A percentile compares a stretch with the other conserved stretches of the same genome.
phyloP scores from a whole-genome alignment of 1,139 yeast species.

The Saccharomyces hybrid region DNA sequence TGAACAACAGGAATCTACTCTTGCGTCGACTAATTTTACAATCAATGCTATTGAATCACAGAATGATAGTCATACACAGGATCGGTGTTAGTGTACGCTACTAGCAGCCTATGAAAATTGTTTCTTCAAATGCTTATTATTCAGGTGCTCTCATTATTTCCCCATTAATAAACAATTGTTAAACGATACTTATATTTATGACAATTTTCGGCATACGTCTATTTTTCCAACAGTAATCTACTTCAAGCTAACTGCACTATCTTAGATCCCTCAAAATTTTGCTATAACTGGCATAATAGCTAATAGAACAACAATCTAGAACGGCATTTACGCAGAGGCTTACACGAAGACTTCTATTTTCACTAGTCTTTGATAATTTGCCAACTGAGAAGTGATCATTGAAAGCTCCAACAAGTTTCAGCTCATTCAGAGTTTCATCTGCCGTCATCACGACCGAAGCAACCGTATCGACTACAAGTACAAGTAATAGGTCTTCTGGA shows the following conservation, averaged over 20 bases:
- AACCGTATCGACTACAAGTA: too few relatives aligned
- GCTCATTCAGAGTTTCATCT: background rate
- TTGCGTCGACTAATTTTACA: conserved; percentile 4
- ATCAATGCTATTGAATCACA: conserved; percentile 8
- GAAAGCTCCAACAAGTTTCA: background rate
- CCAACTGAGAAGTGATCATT: background rate
- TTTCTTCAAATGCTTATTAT: conserved; percentile 9
- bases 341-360: too few relatives aligned
- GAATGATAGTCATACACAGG: background rate
- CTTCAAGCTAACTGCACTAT: too few relatives aligned
- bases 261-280: too few relatives aligned
- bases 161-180: too few relatives aligned
- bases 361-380: background rate
- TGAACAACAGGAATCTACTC: conserved; percentile 7
- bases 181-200: too few relatives aligned
- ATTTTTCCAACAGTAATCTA: too few relatives aligned
- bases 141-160: too few relatives aligned
- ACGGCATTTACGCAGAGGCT: too few relatives aligned
- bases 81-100: conserved; percentile 4
- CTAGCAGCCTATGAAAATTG: conserved; percentile 28
- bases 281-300: too few relatives aligned
- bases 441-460: background rate
- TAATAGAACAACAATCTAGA: too few relatives aligned
- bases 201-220: too few relatives aligned
- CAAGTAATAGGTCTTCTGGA: background rate